Evolutionary conservation across 1,139 yeast genomes (phyloP), one percentile per base, ranked within the genome.

Genomic region (Williopsis jadinii): DNA sequence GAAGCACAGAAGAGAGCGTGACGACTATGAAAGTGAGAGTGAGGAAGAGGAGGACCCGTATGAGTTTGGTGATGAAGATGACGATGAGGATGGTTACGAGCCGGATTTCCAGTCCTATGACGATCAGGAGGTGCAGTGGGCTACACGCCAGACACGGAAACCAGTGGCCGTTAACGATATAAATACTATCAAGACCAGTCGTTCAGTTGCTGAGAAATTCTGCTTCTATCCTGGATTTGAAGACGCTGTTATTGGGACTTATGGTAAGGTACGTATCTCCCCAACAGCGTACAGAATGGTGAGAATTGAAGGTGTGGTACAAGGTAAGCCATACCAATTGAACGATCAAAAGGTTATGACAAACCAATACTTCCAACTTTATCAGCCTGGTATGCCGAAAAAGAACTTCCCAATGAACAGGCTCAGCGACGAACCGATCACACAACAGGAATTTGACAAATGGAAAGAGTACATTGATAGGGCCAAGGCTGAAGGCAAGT

Each of bases 221-320:
- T 79, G 92, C 59, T 88, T 82, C 60, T 82, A 88, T 61, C 88
- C 92, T 9, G 88, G 79, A 28, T 90, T 92, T 61, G 79, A 75
- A 41, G 79, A 76, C 19, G 72, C 75, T 1, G 74, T 85, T 11
- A 68, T 75, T 32, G 95, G 87, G 26, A 78, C 95, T 36, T 87
- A 72, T 60, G 95, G 92, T 30, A 76, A 90, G 51, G 79, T 92
- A 41, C 86, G 87, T 58, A 74, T 90, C 45, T 77, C 82, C 36
- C 67, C 67, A 50, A 74, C 83, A n/a, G 75, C 77, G 46, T 92
- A 92, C 62, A 73, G 97, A 53, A 75, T 90, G 76, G 95, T 92
- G 36, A 83, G 79, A 56, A 78, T 94, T 40, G 81, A 79, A 50
- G 83, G 77, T 42, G 71, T 82, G 28, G 73, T 75, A 36, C 64